Evolutionary conservation across 108 stramenopile genomes (phyloP), one percentile per base, ranked within the genome.

Genomic region (Craspedostauros australis): DNA sequence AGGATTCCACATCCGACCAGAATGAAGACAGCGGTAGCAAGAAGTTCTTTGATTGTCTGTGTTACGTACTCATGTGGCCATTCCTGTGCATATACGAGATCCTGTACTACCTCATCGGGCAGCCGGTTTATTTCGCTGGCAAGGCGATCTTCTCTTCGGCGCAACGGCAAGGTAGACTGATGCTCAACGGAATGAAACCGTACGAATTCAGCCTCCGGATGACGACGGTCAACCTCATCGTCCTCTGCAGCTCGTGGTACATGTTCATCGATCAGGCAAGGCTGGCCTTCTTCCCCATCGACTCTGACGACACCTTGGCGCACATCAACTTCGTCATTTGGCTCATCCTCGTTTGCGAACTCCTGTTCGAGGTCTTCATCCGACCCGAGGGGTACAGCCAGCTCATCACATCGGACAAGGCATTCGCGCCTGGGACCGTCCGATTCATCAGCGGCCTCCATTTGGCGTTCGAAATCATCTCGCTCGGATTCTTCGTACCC

Each of bases 181-280:
- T 75, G 26, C 44, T 82, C 50, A 47, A 67, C 31, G 80, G 80
- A 4, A 52, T 28, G 6, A 42, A 54, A 11, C 76, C 76, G 14
- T 82, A 75, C 40, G 29, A 39, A 12, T 70, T 57, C 48, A 24
- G 44, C 9, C 26, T 76, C 7, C 58, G 79, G 11, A 51, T 88
- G 8, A 88, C 86, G 1, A 60, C 68, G 39, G 80, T 92, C 45
- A 92, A 92, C 50, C 11, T 84, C 21, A 32, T 92, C 31, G 90
- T 92, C 8, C 2, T 83, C 1, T 88, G 90, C 66, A 74, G 67
- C 30, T 50, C 79, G 16, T 72, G 78, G 77, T 86, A 75, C 54
- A 65, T 83, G 51, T 88, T 77, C 29, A 53, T 86, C 20, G 84
- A 92, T 60, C 71, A 73, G 39, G 37, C 69, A 9, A 39, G 79